Evolutionary conservation across 2,329 filamentous ascomycete species (phyloP).

Genomic region (Fusarium praegraminearum): DNA sequence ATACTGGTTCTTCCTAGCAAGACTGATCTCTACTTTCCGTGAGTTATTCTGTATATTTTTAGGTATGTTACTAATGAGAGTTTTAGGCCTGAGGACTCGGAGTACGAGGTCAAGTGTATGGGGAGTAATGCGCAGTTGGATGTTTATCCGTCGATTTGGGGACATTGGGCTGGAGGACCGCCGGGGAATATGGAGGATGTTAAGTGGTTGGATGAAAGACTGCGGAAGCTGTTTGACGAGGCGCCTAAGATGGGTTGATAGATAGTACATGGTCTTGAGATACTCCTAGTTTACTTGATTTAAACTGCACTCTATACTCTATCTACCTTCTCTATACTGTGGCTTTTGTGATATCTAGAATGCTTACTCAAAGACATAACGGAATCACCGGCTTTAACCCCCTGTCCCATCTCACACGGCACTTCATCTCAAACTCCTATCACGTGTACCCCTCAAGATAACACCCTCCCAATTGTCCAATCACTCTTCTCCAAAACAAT

Average conservation of each 20-base stretch:
- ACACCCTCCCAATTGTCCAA: conserved; percentile 6
- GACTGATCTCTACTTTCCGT: conserved; percentile 83
- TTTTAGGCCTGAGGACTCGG: conserved; percentile 74
- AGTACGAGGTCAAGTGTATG: conserved; percentile 73
- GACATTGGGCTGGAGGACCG: conserved; percentile 73
- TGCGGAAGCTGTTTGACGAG: conserved; percentile 37
- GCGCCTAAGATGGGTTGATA: background rate
- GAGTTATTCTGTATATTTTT: background rate
- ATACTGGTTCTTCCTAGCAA: conserved; percentile 77
- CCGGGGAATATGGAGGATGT: conserved; percentile 78
- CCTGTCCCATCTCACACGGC: background rate
- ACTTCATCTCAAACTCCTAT: conserved; percentile 1
- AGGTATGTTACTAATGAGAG: background rate
- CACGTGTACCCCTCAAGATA: conserved; percentile 8
- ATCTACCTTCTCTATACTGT: background rate
- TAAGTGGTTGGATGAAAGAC: conserved; percentile 73
- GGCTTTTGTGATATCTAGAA: background rate
- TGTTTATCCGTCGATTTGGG: conserved; percentile 58
- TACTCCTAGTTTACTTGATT: background rate
- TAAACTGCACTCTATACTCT: background rate
- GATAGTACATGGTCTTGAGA: background rate
- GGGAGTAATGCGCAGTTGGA: conserved; percentile 51
- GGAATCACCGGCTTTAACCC: background rate
- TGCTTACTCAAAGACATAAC: background rate
- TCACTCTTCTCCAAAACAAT: background rate